phyloP scores from a whole-genome alignment of 306 rosid genomes.

The Betula pendula region DNA sequence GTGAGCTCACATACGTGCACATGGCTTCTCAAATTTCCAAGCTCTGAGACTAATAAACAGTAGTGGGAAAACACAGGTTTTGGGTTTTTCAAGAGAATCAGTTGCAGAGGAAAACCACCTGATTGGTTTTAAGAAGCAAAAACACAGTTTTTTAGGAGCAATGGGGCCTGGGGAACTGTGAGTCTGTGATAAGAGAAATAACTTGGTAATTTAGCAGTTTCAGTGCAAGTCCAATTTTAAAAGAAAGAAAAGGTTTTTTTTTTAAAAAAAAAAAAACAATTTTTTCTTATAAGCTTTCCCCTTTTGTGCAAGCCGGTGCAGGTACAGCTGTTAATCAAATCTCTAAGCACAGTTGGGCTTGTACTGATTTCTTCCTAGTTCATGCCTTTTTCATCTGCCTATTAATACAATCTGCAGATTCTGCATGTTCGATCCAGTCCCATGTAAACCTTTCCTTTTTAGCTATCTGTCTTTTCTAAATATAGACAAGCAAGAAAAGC shows the following conservation, averaged over 20 bases:
- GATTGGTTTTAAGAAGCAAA: slow-evolving; percentile 21
- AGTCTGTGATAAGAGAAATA: slow-evolving; percentile 22
- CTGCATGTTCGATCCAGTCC: slow-evolving; percentile 6
- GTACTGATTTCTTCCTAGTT: neutral
- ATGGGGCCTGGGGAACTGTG: slow-evolving; percentile 46
- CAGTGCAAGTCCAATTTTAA: slow-evolving; percentile 14
- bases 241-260: neutral
- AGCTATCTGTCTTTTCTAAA: neutral
- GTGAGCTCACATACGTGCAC: slow-evolving; percentile 76
- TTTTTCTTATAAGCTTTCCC: slow-evolving; percentile 1
- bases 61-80: slow-evolving; percentile 34
- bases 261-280: neutral
- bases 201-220: slow-evolving; percentile 2
- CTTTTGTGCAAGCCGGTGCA: slow-evolving; percentile 24
- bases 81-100: slow-evolving; percentile 58
- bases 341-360: slow-evolving; percentile 26
- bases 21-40: slow-evolving; percentile 69
- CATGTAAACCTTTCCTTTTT: neutral
- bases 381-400: slow-evolving; percentile 15
- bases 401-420: slow-evolving; percentile 15
- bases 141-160: slow-evolving; percentile 24
- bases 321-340: slow-evolving; percentile 28
- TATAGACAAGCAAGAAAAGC: neutral
- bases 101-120: slow-evolving; percentile 40
- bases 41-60: slow-evolving; percentile 32